Evolutionary conservation across 2,329 filamentous ascomycete genomes (phyloP), one percentile per base, ranked within the genome.

Genomic region (Corinectria fuckeliana): DNA sequence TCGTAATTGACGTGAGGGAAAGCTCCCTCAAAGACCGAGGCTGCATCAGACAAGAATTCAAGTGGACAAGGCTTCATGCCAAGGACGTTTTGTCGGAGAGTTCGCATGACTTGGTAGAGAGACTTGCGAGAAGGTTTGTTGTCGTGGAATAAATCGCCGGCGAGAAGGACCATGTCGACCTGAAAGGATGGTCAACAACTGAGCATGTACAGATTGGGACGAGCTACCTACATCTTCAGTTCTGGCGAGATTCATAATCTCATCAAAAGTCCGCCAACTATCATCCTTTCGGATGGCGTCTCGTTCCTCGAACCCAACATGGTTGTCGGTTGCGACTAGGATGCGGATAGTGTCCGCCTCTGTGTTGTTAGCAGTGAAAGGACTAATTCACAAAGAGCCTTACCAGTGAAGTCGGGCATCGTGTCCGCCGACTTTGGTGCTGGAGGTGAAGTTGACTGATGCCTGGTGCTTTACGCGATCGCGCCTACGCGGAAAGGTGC

Each of bases 1-100:
- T 98, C 93, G 77, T 99, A 99, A 77, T 99, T 99, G 77, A 97
- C 94, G 74, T 97, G 91, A 49, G 92, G 89, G 72, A 97, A 96
- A 0, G 92, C 89, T 6, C 91, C 91, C 62, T 92, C 90, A 69
- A 99, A 97, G 63, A 94, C 91, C 70, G 96, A 91, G 67, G 89
- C 92, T 7, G 92, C 92, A 76, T 99, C 95, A 72, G 93, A 96
- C 42, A 99, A 83, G 76, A 98, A 93, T 76, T 99, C 92, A 60
- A 99, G 83, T 75, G 97, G 92, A 74, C 94, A 98, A 0, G 95
- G 95, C 72, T 96, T 97, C 78, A 96, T 92, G 32, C 96, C 95
- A 5, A 96, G 86, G 72, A 95, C 98, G 73, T 97, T 97, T 82
- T 93, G 90, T 52, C 95, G 89, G 26, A 99, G 82, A 2, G 92